A percentile compares a stretch with the other conserved stretches of the same genome.
Evolutionary conservation across 352 stramenopile species (phyloP).

Genomic region (Phytopythium chamaehyphon): DNA sequence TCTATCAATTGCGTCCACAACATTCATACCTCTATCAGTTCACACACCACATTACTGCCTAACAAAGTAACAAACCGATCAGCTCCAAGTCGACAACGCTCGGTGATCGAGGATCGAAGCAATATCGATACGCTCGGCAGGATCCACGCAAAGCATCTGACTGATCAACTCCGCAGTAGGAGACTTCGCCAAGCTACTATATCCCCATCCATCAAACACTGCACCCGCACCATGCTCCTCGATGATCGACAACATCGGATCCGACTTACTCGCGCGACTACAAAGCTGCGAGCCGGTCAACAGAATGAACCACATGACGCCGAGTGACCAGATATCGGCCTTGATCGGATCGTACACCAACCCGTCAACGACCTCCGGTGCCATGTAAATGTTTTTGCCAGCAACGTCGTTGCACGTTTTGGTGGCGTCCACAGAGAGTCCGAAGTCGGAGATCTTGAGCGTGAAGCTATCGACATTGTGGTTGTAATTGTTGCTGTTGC

Average conservation of each 20-base stretch:
- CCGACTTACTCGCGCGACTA: constrained; percentile 20
- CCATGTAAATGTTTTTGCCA: constrained; percentile 67
- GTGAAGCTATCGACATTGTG: not conserved
- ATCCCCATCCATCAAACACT: constrained; percentile 30
- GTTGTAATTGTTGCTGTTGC: too few relatives aligned
- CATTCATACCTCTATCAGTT: too few relatives aligned
- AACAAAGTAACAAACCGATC: too few relatives aligned
- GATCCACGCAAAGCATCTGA: too few relatives aligned
- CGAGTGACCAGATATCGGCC: constrained; percentile 65
- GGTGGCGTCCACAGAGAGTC: constrained; percentile 22
- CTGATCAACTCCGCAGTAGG: too few relatives aligned
- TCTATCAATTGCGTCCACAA: too few relatives aligned
- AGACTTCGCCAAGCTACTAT: not conserved
- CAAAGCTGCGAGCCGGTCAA: constrained; percentile 53
- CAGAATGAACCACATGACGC: constrained; percentile 64
- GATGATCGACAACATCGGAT: constrained; percentile 24
- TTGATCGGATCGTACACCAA: constrained; percentile 34
- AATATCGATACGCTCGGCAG: too few relatives aligned
- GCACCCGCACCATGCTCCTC: constrained; percentile 16
- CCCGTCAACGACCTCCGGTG: constrained; percentile 42
- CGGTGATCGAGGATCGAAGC: too few relatives aligned
- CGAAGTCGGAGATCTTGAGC: constrained; percentile 62
- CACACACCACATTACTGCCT: too few relatives aligned
- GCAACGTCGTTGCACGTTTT: constrained; percentile 2
- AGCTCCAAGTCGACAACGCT: too few relatives aligned